Percentiles rank a stretch among this genome's conserved stretches.
Evolutionary conservation across 108 stramenopile genomes (phyloP).

Genomic region (Fragilariopsis cylindrus): DNA sequence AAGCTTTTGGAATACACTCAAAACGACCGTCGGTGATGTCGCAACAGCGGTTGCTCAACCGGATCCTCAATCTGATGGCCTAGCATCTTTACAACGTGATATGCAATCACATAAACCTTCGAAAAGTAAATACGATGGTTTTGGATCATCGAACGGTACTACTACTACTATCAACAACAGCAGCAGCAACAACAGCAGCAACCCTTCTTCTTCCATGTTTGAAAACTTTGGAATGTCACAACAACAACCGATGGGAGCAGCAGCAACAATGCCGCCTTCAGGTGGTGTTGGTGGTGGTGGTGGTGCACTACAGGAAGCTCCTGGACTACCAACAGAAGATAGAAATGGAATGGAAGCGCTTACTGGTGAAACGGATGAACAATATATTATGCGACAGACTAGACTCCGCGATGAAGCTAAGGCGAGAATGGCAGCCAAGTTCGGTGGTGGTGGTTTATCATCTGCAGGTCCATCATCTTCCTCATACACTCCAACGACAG

Average conservation of each 20-base stretch:
- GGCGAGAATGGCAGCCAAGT: conserved; percentile 88
- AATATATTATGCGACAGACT: conserved; percentile 90
- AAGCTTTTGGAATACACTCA: conserved; percentile 81
- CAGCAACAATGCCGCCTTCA: not conserved
- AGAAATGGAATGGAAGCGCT: conserved; percentile 85
- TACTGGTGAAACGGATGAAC: conserved; percentile 86
- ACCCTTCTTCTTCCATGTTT: not conserved
- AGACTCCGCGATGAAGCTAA: conserved; percentile 80
- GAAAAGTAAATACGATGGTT: conserved; percentile 76
- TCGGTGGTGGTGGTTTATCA: conserved; percentile 63
- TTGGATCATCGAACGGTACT: conserved; percentile 52
- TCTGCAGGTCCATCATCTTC: conserved; percentile 26
- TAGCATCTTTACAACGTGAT: conserved; percentile 68
- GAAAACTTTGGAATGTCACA: conserved; percentile 3
- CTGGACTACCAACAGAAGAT: conserved; percentile 76
- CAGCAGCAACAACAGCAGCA: not conserved
- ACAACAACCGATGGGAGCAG: not conserved
- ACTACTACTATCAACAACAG: not conserved
- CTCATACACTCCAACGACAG: not conserved
- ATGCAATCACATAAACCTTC: conserved; percentile 60
- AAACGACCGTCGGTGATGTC: conserved; percentile 52
- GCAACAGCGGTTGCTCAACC: conserved; percentile 60
- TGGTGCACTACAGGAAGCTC: conserved; percentile 47
- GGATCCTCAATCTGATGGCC: conserved; percentile 56
- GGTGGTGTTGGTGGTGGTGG: conserved; percentile 14